Base-by-base conservation (phyloP, 1,284 basidiomycete species). In the Omphalotus olearius region DNA sequence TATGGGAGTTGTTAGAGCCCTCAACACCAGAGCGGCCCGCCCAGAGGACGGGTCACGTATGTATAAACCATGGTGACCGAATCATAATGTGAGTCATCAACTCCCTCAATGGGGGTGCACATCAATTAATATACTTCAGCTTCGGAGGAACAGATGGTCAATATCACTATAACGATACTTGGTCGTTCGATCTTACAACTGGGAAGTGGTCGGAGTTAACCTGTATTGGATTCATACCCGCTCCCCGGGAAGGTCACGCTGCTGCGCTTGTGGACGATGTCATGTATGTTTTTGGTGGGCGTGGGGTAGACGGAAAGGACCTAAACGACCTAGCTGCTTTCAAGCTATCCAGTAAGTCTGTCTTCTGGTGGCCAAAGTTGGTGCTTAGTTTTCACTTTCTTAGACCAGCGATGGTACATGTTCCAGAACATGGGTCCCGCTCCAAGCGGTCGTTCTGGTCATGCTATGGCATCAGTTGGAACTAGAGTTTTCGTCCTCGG, bases 91-190 rank as follows among this genome's bases (percentile, higher is more conserved):
- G 69, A 53, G 84, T 74, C 37, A 37, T 54, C 3, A 13, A 33
- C 47, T 38, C 45, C 38, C 51, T 51, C 36, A 16, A 25, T 30
- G 44, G 33, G 30, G 17, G 51, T 42, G n/a, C 38, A 44, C 53
- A 33, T 61, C 42, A 60, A 37, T 39, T 16, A 38, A 50, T 61
- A 42, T 47, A 53, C 55, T 55, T 49, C 62, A 93, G 93, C 51
- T 99, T 99, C 62, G 97, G 97, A 44, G 97, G 97, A 48, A 99
- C 97, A 4, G 97, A 99, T 63, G 96, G 95, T 23, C 88, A 91
- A 66, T 99, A 93, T 70, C 97, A 99, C 69, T 99, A 99, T 73
- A 99, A 99, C 69, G 97, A 99, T 66, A 99, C 96, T 4, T 99
- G 97, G 97, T 80, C 87, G 23, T 98, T 93, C 68, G 94, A 98